A percentile compares a stretch with the other conserved stretches of the same genome.
phyloP scores from a whole-genome alignment of 2,329 filamentous ascomycete species.

The Parasarocladium wereldwijsianum region DNA sequence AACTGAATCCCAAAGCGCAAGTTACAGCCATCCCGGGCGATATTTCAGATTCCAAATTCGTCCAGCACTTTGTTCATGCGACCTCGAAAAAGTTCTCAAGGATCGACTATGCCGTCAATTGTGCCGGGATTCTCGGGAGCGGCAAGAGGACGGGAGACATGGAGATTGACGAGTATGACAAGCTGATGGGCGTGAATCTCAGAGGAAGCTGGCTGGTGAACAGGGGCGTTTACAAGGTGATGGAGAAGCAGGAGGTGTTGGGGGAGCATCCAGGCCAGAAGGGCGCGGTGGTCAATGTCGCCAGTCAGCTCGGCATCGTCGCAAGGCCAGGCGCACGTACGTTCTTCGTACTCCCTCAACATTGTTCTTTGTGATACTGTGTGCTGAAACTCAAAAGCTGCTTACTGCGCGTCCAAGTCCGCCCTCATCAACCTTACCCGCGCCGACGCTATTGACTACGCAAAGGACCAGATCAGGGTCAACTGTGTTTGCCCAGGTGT shows the following conservation, averaged over 20 bases:
- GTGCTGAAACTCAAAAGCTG: constrained; percentile 18
- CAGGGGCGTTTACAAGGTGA: constrained; percentile 25
- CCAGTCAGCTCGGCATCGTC: constrained; percentile 36
- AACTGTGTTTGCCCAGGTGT: constrained; percentile 25
- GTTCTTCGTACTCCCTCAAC: no score
- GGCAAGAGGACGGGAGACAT: constrained; percentile 29
- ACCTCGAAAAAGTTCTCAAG: constrained; percentile 22
- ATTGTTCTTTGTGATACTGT: no score
- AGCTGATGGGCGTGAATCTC: constrained; percentile 40
- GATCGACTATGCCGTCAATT: constrained; percentile 41
- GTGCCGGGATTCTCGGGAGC: constrained; percentile 34
- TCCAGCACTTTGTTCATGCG: constrained; percentile 19
- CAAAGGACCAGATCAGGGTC: constrained; percentile 21
- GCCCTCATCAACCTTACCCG: constrained; percentile 43
- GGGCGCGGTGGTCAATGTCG: constrained; percentile 35
- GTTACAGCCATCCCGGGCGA: constrained; percentile 25
- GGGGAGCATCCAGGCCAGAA: constrained; percentile 24
- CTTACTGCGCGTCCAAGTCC: constrained; percentile 43
- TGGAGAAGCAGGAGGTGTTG: constrained; percentile 29
- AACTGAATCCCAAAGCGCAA: constrained; percentile 17
- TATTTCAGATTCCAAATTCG: constrained; percentile 30
- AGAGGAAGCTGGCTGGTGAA: constrained; percentile 32
- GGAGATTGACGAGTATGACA: constrained; percentile 31
- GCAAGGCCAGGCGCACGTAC: constrained; percentile 23
- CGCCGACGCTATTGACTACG: constrained; percentile 41